phyloP scores from a whole-genome alignment of 129 eudicot genomes.

The Flaveria brownii region DNA sequence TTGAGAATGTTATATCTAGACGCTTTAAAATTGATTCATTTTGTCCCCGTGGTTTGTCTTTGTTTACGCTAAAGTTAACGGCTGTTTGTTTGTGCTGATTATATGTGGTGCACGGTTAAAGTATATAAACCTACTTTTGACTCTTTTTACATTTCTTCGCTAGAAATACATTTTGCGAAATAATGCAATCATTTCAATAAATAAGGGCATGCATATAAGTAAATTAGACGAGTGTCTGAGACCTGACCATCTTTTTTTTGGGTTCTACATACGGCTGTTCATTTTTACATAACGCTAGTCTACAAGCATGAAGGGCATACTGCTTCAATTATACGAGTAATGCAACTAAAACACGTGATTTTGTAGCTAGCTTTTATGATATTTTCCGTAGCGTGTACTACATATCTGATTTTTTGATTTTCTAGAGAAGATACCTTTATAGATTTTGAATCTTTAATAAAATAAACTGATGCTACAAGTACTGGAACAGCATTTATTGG shows the following conservation, averaged over 20 bases:
- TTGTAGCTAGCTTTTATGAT: not conserved
- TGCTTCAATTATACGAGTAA: not conserved
- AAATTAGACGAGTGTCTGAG: not conserved
- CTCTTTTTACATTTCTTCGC: not conserved
- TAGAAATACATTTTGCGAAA: not conserved
- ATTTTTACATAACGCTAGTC: not conserved
- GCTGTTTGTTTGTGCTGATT: not conserved
- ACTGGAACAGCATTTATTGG: not conserved
- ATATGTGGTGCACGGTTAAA: not conserved
- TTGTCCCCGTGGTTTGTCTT: not conserved
- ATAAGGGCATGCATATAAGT: not conserved
- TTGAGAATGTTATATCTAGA: not conserved
- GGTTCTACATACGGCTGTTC: no score
- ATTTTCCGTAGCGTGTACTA: not conserved
- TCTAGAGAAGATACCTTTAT: not conserved
- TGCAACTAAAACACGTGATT: not conserved
- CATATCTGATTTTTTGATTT: not conserved
- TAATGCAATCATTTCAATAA: not conserved
- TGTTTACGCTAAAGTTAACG: conserved; percentile 5
- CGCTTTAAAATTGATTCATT: not conserved
- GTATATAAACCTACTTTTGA: not conserved
- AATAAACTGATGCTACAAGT: not conserved
- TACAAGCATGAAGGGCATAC: not conserved
- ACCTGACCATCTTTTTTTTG: no score
- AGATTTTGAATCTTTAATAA: not conserved